A percentile compares a stretch with the other conserved stretches of the same genome.
Evolutionary conservation across 768 basidiomycete species (phyloP).

Genomic region (Tricholoma flavovirens): DNA sequence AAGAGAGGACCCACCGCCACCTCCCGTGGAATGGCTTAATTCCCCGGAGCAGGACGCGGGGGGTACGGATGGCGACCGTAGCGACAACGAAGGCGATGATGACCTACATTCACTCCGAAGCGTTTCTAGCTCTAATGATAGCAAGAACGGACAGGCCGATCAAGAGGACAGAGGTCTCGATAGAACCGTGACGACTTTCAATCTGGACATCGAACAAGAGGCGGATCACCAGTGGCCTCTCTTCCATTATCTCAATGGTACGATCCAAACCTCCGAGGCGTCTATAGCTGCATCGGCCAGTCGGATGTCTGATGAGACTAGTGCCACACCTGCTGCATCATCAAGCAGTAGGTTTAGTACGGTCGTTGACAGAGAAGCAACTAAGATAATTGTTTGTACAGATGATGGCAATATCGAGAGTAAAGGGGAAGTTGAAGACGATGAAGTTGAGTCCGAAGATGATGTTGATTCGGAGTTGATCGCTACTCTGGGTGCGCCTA

Average conservation of each 20-base stretch:
- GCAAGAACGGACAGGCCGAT: slow-evolving; percentile 15
- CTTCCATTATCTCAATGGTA: neutral
- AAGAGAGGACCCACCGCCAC: slow-evolving; percentile 3
- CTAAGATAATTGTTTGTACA: slow-evolving; percentile 1
- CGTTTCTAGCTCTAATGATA: slow-evolving; percentile 32
- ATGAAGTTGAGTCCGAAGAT: neutral
- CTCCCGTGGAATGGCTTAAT: slow-evolving; percentile 3
- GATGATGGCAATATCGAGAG: neutral
- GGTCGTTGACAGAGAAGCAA: slow-evolving; percentile 8
- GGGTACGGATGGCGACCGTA: neutral
- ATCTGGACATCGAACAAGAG: neutral
- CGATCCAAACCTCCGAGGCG: neutral
- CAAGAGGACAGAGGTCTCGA: slow-evolving; percentile 10
- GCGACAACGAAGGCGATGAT: slow-evolving; percentile 16
- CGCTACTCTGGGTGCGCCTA: neutral
- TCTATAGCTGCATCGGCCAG: neutral
- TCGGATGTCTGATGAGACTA: neutral
- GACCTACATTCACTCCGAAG: slow-evolving; percentile 34
- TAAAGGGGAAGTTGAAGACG: neutral
- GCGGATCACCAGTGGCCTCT: neutral
- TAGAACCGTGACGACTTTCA: neutral
- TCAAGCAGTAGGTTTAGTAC: slow-evolving; percentile 12
- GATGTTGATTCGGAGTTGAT: neutral
- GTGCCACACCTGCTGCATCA: neutral
- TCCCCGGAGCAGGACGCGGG: neutral